Conservation (phyloP, 768 basidiomycete genomes). For the Pulveroboletus sp. region DNA sequence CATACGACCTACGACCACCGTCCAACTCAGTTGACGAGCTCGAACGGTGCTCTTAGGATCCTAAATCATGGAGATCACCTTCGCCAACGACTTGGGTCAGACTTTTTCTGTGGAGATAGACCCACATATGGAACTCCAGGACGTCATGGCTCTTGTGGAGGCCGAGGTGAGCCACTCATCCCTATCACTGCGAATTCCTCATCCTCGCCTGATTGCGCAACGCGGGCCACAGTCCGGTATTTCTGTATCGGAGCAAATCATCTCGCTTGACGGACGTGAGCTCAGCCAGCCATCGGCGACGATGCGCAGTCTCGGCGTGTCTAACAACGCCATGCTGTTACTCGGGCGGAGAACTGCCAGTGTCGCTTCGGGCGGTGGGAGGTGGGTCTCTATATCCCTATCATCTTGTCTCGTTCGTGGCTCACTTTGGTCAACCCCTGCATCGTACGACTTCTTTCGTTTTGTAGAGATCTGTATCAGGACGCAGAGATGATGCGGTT, state of each 20-base stretch:
- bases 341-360: constrained; percentile 66
- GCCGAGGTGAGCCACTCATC: constrained; percentile 70
- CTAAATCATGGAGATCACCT: constrained; percentile 64
- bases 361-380: constrained; percentile 45
- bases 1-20: background rate
- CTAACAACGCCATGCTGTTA: constrained; percentile 60
- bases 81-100: constrained; percentile 65
- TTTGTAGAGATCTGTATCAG: constrained; percentile 60
- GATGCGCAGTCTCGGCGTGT: constrained; percentile 61
- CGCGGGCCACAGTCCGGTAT: constrained; percentile 61
- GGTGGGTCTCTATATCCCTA: constrained; percentile 12
- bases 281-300: constrained; percentile 65
- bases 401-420: background rate
- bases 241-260: constrained; percentile 66
- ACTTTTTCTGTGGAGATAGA: constrained; percentile 79
- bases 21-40: background rate
- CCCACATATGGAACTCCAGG: constrained; percentile 86
- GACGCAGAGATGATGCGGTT: constrained; percentile 91
- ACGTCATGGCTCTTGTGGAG: constrained; percentile 91
- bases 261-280: constrained; percentile 66
- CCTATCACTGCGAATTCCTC: background rate
- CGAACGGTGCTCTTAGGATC: background rate
- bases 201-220: background rate
- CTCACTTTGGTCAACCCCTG: background rate
- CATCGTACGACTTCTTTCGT: background rate